phyloP scores from a whole-genome alignment of 2,329 filamentous ascomycete species.

The Sporothrix variecibatus region DNA sequence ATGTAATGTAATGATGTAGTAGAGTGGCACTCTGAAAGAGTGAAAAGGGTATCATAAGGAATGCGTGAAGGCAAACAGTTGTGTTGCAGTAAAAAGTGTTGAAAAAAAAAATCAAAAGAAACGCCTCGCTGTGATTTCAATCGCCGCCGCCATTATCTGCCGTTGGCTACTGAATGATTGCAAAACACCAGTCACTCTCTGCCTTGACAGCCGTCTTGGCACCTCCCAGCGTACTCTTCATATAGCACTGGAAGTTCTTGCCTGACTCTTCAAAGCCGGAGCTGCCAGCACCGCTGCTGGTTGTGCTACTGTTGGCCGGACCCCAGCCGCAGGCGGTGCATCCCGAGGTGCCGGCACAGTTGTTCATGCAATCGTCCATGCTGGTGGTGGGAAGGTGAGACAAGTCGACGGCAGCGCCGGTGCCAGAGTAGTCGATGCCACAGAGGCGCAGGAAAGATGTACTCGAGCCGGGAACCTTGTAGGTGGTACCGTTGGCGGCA shows the following conservation, averaged over 20 bases:
- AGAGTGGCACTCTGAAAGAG: not conserved
- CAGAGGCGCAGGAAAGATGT: conserved; percentile 48
- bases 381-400: conserved; percentile 38
- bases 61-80: conserved; percentile 2
- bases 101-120: not conserved
- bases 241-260: conserved; percentile 40
- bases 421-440: conserved; percentile 49
- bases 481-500: conserved; percentile 48
- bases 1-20: not conserved
- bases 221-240: conserved; percentile 41
- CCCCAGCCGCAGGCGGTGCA: conserved; percentile 46
- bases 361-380: conserved; percentile 44
- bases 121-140: not conserved
- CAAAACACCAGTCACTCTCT: conserved; percentile 42
- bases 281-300: conserved; percentile 35
- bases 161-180: conserved; percentile 35
- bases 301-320: conserved; percentile 31
- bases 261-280: conserved; percentile 24
- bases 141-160: not conserved
- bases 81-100: not conserved
- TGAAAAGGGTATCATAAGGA: conserved; percentile 21
- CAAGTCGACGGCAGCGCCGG: conserved; percentile 37
- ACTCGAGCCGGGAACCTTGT: conserved; percentile 43
- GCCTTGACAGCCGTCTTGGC: conserved; percentile 34
- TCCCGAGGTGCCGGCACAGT: conserved; percentile 41